Base-by-base conservation (phyloP, 2,329 filamentous ascomycete species). In the Magnaporthiopsis incrustans region DNA sequence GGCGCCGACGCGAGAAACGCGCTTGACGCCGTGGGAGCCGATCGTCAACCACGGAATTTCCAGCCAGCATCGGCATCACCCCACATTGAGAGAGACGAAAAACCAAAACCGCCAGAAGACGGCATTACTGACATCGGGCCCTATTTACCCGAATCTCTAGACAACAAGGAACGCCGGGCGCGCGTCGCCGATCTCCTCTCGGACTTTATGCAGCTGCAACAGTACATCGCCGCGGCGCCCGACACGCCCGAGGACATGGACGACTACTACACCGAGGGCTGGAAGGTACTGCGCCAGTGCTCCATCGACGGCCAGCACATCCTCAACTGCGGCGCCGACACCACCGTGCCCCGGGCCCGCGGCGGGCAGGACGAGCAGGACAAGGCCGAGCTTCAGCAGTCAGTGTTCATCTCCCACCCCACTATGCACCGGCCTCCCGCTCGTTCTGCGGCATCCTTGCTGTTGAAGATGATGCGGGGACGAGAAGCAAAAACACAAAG, bases 321-420 rank as follows among this genome's bases (percentile, higher is more conserved):
- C 68, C 79, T 88, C 66, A 85, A 88, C 70, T 85, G 83, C 69
- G 85, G 83, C 27, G 85, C 85, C 57, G 86, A 88, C 72, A 85
- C 84, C 22, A 79, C 77, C 63, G 85, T 88, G 15, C 84, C 85
- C 4, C 75, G 77, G 59, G 73, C 80, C 60, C 73, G 72, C 60
- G 85, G 84, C 63, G 83, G 83, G 14, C 79, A 81, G 64, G 79
- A 82, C 27, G 85, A 88, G 72, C 85, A 88, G 72, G 74, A 73
- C 33, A 87, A 86, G 71, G 85, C 85, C 25, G 85, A 88, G 73
- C 73, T 88, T 66, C 83, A 82, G 73, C 85, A 88, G 85, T 87
- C 73, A 59, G 83, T 78, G 44, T n/a, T 53, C n/a, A n/a, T n/a
- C 44, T 22, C 44, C 44, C 44, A 5, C 33, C 8, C 44, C 22